Evolutionary conservation across 768 basidiomycete genomes (phyloP).

Genomic region (Suillus variegatus): DNA sequence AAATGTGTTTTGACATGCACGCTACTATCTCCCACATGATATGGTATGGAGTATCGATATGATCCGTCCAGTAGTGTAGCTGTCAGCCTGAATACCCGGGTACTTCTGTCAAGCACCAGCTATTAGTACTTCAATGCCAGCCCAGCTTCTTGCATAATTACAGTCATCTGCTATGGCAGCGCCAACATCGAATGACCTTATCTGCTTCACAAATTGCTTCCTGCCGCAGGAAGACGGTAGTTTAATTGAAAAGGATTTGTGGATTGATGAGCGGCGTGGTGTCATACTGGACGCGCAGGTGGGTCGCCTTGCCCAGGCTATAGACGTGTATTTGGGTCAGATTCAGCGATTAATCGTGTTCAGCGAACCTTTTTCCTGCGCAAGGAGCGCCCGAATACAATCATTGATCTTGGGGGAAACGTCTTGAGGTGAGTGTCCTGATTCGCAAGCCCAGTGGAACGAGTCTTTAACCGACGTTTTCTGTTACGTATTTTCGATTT

Average conservation of each 20-base stretch:
- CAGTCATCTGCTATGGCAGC: conserved; percentile 23
- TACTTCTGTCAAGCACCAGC: not conserved
- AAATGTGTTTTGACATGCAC: conserved; percentile 3
- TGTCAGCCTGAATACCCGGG: not conserved
- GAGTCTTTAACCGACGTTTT: not conserved
- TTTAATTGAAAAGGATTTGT: conserved; percentile 72
- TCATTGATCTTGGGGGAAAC: conserved; percentile 73
- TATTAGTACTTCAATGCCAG: not conserved
- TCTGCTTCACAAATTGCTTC: conserved; percentile 88
- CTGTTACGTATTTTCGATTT: conserved; percentile 3
- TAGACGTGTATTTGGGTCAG: not conserved
- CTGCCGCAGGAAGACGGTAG: conserved; percentile 80
- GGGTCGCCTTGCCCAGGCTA: conserved; percentile 10
- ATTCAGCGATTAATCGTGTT: conserved; percentile 6
- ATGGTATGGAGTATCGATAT: not conserved
- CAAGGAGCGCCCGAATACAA: conserved; percentile 59
- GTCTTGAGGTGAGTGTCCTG: conserved; percentile 59
- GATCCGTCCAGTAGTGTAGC: not conserved
- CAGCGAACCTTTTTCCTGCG: conserved; percentile 70
- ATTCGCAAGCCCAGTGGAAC: too few relatives aligned
- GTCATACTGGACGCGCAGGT: conserved; percentile 78
- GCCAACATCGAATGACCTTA: conserved; percentile 53
- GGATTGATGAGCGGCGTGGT: conserved; percentile 77
- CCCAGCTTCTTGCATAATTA: not conserved
- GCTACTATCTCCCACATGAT: conserved; percentile 9